Evolutionary conservation across 805 yeast genomes (phyloP).

Genomic region (Candida ulmi): DNA sequence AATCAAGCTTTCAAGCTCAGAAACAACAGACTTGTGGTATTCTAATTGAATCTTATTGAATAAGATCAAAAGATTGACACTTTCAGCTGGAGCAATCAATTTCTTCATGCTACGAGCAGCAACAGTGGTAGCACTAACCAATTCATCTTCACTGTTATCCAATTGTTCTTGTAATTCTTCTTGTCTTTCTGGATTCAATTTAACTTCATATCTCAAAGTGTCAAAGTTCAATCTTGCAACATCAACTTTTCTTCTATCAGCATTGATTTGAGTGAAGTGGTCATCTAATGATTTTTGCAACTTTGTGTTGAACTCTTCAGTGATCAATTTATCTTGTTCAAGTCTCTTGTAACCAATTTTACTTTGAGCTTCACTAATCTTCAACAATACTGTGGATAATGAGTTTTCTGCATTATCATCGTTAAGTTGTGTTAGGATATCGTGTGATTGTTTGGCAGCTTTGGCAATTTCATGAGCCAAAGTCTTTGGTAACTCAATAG

Average conservation of each 20-base stretch:
- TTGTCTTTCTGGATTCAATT: slow-evolving; percentile 18
- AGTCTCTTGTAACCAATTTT: slow-evolving; percentile 64
- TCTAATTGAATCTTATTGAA: slow-evolving; percentile 66
- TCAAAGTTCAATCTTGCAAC: slow-evolving; percentile 67
- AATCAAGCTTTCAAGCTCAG: slow-evolving; percentile 40
- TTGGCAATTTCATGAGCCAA: slow-evolving; percentile 65
- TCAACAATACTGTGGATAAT: slow-evolving; percentile 27
- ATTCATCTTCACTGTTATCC: slow-evolving; percentile 67
- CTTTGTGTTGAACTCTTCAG: slow-evolving; percentile 52
- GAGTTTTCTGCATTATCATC: slow-evolving; percentile 26
- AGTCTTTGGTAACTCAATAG: slow-evolving; percentile 51
- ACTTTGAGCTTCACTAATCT: slow-evolving; percentile 49
- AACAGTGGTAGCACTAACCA: slow-evolving; percentile 69
- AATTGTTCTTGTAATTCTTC: slow-evolving; percentile 20
- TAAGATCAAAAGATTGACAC: slow-evolving; percentile 57
- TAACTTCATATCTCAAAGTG: slow-evolving; percentile 56
- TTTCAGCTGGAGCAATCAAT: slow-evolving; percentile 61
- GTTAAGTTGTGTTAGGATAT: slow-evolving; percentile 30
- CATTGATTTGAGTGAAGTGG: slow-evolving; percentile 55
- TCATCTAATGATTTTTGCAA: slow-evolving; percentile 47
- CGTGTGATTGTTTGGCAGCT: slow-evolving; percentile 46
- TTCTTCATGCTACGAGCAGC: slow-evolving; percentile 80
- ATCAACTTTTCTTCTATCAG: slow-evolving; percentile 63
- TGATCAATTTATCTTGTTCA: slow-evolving; percentile 62
- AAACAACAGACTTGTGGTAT: slow-evolving; percentile 49